Conservation (phyloP, 2,329 filamentous ascomycete genomes). For the Alternaria postmessia region DNA sequence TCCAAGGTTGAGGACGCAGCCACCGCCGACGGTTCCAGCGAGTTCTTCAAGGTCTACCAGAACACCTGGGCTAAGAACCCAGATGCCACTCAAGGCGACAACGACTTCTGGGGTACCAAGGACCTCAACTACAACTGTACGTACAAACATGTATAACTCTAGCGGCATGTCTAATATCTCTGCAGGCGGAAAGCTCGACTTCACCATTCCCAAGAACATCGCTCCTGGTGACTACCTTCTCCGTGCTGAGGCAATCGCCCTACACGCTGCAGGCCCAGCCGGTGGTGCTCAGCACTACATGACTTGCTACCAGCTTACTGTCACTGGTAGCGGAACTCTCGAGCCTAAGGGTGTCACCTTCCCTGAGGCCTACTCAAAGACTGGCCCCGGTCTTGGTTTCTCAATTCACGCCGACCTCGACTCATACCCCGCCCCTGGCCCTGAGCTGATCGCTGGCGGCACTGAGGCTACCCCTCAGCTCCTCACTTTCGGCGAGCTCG, state of each 20-base stretch:
- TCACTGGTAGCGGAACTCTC: constrained; percentile 45
- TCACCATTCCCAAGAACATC: constrained; percentile 51
- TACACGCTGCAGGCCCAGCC: constrained; percentile 51
- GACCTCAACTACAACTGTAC: constrained; percentile 52
- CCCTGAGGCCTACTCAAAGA: constrained; percentile 53
- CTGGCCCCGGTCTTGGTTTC: constrained; percentile 54
- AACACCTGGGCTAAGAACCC: constrained; percentile 48
- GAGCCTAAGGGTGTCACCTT: constrained; percentile 57
- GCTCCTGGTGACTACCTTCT: constrained; percentile 56
- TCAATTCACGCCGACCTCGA: constrained; percentile 50
- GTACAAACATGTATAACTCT: background rate
- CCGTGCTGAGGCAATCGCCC: constrained; percentile 57
- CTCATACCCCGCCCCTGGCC: constrained; percentile 53
- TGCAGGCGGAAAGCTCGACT: constrained; percentile 34
- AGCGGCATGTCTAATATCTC: background rate
- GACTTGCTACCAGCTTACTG: constrained; percentile 55
- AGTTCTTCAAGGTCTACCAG: constrained; percentile 60
- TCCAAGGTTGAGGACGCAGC: constrained; percentile 50
- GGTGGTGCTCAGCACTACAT: constrained; percentile 58
- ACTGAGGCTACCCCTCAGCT: constrained; percentile 33
- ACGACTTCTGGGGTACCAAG: constrained; percentile 53
- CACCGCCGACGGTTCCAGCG: constrained; percentile 56
- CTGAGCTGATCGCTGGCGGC: constrained; percentile 48
- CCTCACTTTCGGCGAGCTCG: constrained; percentile 36
- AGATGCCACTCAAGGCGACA: constrained; percentile 50